phyloP scores from a whole-genome alignment of 164 flowering plant species.

The Dillenia suffruticosa region DNA sequence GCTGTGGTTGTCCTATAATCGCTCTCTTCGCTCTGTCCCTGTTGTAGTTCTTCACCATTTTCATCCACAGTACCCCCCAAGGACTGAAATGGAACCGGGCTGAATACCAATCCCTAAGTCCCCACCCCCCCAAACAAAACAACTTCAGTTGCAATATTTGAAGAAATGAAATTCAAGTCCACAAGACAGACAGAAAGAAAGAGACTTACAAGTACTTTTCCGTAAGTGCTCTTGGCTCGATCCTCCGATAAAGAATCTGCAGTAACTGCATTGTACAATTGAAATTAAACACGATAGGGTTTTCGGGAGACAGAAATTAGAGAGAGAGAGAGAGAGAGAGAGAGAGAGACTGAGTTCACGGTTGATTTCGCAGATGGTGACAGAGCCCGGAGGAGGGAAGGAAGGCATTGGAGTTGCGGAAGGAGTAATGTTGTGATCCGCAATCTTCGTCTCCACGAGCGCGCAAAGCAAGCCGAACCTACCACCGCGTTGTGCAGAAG shows the following conservation, averaged over 20 bases:
- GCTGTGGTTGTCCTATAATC: slow-evolving; percentile 14
- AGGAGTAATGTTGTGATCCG: no score
- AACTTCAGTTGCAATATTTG: not conserved
- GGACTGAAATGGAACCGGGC: slow-evolving; percentile 69
- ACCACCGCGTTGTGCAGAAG: no score
- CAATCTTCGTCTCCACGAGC: no score
- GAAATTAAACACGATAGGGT: slow-evolving; percentile 11
- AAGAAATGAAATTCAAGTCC: not conserved
- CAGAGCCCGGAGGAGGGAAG: slow-evolving; percentile 56
- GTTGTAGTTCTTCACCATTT: slow-evolving; percentile 20
- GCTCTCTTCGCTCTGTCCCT: slow-evolving; percentile 6
- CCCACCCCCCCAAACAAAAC: not conserved
- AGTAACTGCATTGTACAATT: slow-evolving; percentile 42
- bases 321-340: slow-evolving; percentile 12
- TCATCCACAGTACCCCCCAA: slow-evolving; percentile 23
- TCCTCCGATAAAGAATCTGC: slow-evolving; percentile 56
- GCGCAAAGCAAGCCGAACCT: no score
- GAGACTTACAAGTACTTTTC: slow-evolving; percentile 58
- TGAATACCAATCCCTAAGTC: slow-evolving; percentile 68
- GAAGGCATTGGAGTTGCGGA: slow-evolving; percentile 39
- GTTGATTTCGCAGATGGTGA: slow-evolving; percentile 72
- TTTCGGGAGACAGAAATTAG: slow-evolving; percentile 37
- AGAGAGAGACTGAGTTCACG: slow-evolving; percentile 45
- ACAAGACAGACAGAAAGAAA: not conserved
- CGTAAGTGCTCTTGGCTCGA: slow-evolving; percentile 68